Evolutionary conservation across 164 flowering plant species (phyloP), one percentile per base, ranked within the genome.

Genomic region (Stephania cephalantha): DNA sequence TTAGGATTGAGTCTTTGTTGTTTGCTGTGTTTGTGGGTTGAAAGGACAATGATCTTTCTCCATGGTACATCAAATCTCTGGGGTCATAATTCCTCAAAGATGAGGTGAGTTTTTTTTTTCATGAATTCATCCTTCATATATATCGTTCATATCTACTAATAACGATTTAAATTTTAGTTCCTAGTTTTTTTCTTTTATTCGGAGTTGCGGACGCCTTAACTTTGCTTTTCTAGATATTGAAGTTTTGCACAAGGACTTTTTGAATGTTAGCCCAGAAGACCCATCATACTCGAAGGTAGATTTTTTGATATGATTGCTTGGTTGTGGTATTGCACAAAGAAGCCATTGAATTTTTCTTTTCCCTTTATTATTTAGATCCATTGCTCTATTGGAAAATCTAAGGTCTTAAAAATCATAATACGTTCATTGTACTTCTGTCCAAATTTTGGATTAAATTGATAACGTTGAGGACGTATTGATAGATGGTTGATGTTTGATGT

Each of bases 161-260:
- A 8, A 13, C 3, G 15, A 12, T 50, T 65, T 35, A 69, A 7
- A 1, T 44, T 44, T 35, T 2, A 13, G 7, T 44, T 17, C 42
- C 20, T 52, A 22, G 22, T 58, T 31, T 72, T 53, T 17, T 10
- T 42, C 71, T 35, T 44, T n/a, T 50, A 9, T 25, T 25, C 25
- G 25, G 25, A 25, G 25, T 25, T 71, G 74, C 35, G 65, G 10
- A 17, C 31, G 65, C 74, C 88, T 89, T 86, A 81, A 88, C 84
- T 68, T 67, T 13, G 70, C 35, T 46, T 71, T 46, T 71, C 31
- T 74, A 95, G 97, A 90, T 81, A 85, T 91, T 18, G 77, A 90
- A 78, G 87, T 85, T 80, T 68, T 84, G 75, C 88, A 90, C 50
- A 87, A 81, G 30, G 94, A 93, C 73, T 95, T 95, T 78, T 75